Evolutionary conservation across 2,329 filamentous ascomycete genomes (phyloP).

Genomic region (Pyrenochaeta sp.): DNA sequence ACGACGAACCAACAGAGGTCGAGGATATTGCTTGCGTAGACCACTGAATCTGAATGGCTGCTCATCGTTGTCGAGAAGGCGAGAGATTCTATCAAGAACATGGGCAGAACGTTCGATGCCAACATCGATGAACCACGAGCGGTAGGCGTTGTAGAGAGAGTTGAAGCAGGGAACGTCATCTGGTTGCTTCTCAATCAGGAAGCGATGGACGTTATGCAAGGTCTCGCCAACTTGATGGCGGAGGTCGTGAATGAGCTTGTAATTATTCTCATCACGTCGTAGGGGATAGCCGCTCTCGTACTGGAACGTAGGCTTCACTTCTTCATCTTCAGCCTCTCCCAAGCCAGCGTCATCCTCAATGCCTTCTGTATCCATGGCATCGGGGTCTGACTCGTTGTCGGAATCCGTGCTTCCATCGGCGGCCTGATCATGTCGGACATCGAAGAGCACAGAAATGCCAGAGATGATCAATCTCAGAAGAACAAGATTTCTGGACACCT

Average conservation of each 20-base stretch:
- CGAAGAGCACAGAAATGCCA: conserved; percentile 88
- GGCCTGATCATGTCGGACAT: conserved; percentile 62
- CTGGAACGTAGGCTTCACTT: conserved; percentile 83
- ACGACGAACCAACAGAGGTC: conserved; percentile 88
- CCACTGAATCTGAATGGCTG: conserved; percentile 95
- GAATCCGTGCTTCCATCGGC: conserved; percentile 55
- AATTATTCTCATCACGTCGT: conserved; percentile 64
- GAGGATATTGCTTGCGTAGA: conserved; percentile 87
- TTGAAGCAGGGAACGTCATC: conserved; percentile 97
- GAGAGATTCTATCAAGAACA: conserved; percentile 83
- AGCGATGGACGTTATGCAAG: conserved; percentile 83
- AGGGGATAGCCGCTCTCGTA: conserved; percentile 90
- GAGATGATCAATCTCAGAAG: conserved; percentile 89
- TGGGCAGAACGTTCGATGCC: conserved; percentile 96
- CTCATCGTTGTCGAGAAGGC: conserved; percentile 85
- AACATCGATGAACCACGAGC: conserved; percentile 97
- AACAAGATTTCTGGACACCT: conserved; percentile 87
- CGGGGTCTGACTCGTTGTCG: conserved; percentile 54
- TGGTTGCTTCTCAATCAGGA: conserved; percentile 83
- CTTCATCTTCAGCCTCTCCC: conserved; percentile 77
- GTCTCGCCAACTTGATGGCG: conserved; percentile 81
- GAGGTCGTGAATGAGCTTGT: conserved; percentile 78
- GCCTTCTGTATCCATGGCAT: conserved; percentile 54
- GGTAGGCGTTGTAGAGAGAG: conserved; percentile 87
- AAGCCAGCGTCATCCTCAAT: conserved; percentile 60